Base-by-base conservation (phyloP, 352 stramenopile genomes). In the Aphanomyces cochlioides region DNA sequence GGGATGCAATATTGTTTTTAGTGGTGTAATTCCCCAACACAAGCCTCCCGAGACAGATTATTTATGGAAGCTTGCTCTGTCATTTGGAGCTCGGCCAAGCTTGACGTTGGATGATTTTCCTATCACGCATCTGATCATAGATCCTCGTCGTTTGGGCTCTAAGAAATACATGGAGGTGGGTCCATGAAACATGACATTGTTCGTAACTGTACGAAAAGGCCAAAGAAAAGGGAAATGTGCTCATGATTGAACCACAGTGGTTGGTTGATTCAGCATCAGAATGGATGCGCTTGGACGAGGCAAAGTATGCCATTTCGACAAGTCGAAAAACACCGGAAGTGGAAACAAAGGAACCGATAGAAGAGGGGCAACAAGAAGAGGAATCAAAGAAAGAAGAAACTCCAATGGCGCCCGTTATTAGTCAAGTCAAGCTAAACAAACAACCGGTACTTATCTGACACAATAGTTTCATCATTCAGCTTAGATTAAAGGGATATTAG, bases 41-140 rank as follows among this genome's bases (percentile, higher is more conserved):
- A 78, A 77, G 8, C 72, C 80, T 6, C 80, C 88, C 13, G 76
- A 93, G 47, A 84, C 77, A 1, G 81, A 92, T 53, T 88, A 90
- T 54, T 63, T 95, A 47, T 95, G 87, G 87, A 78, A 82, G n/a
- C 75, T 95, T 4, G 77, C 81, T 8, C 69, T 89, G 8, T 81
- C 91, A 39, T 83, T 95, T 34, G 85, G 85, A 3, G 87, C 85
- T 8, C 75, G 47, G 7, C 84, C 84, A 4, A 93, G 85, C 66
- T 83, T 90, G 75, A 78, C 67, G 0, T 78, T 95, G 72, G 81
- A 87, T 36, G 75, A 89, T 43, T 93, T 95, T 41, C 78, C 83
- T 0, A 75, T 92, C 48, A 95, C 87, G n/a, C 87, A 95, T 68
- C 76, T 95, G 63, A 83, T 93, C 34, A 93, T 95, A 40, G 84